Percentiles rank a stretch among this genome's conserved stretches.
phyloP scores from a whole-genome alignment of 2,329 filamentous ascomycete genomes.

The Microsporum ferrugineum region DNA sequence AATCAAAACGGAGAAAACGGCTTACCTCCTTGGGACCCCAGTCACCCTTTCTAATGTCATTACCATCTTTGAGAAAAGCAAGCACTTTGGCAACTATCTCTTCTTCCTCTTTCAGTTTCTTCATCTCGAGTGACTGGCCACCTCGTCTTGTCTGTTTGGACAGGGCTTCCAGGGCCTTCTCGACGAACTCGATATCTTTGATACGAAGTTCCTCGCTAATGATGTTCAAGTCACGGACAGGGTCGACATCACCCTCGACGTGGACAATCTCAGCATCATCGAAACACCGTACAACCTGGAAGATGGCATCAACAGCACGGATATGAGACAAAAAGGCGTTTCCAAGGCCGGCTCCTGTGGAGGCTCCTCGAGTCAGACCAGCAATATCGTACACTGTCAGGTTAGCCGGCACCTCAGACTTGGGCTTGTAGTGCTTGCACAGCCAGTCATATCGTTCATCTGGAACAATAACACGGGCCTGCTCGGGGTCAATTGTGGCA shows the following conservation, averaged over 20 bases:
- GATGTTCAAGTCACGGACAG: conserved; percentile 84
- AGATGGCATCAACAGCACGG: conserved; percentile 93
- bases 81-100: conserved; percentile 86
- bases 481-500: conserved; percentile 97
- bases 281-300: conserved; percentile 93
- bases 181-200: conserved; percentile 97
- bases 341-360: conserved; percentile 91
- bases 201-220: conserved; percentile 92
- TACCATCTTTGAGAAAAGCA: conserved; percentile 69
- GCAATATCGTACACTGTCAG: conserved; percentile 98
- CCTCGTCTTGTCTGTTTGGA: conserved; percentile 92
- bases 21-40: conserved; percentile 91
- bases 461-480: conserved; percentile 91
- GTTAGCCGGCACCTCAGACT: conserved; percentile 92
- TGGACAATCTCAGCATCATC: conserved; percentile 99
- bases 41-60: conserved; percentile 81
- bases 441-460: conserved; percentile 96
- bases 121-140: conserved; percentile 92
- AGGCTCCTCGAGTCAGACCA: conserved; percentile 88
- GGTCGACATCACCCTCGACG: conserved; percentile 97
- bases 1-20: conserved; percentile 15
- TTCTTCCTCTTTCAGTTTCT: conserved; percentile 91
- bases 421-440: conserved; percentile 91
- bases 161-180: conserved; percentile 84
- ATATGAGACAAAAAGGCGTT: conserved; percentile 99